These are phyloP conservation scores for Elongisporangium anandrum DNA, from an alignment of 352 stramenopile genomes.

Conservation along the genomic window DNA sequence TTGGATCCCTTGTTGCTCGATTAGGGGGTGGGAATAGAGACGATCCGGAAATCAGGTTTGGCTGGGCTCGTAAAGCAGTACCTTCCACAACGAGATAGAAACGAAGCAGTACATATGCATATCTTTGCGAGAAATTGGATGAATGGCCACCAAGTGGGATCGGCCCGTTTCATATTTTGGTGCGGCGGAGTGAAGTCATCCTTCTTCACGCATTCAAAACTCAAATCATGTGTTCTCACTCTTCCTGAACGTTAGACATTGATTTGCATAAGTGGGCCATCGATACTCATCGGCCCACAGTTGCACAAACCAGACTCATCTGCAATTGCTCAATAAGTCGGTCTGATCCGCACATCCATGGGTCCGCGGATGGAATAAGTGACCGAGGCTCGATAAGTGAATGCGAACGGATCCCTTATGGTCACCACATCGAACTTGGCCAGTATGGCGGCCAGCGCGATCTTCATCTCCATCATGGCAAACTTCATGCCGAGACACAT, in stretches of 20 bases:
- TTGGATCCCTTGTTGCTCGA: neutral
- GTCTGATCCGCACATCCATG: neutral
- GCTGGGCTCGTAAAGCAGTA: neutral
- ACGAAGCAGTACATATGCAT: neutral
- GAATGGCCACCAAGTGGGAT: neutral
- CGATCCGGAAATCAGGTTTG: neutral
- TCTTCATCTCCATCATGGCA: slow-evolving; percentile 60
- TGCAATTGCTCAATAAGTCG: neutral
- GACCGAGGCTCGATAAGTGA: slow-evolving; percentile 1
- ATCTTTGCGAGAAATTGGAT: neutral
- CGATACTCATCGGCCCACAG: neutral
- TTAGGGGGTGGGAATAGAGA: neutral
- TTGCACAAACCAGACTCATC: neutral
- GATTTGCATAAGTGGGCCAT: neutral
- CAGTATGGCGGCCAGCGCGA: slow-evolving; percentile 36
- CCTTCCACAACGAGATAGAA: neutral
- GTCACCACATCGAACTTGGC: slow-evolving; percentile 28
- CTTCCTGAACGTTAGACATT: neutral
- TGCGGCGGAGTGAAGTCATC: neutral
- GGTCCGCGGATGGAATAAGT: neutral
- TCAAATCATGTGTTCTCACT: neutral
- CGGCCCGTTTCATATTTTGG: neutral
- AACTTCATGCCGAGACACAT: slow-evolving; percentile 57
- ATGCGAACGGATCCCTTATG: neutral
- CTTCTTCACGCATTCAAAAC: neutral